Evolutionary conservation across 768 basidiomycete genomes (phyloP).

Genomic region (Suillus hirtellus): DNA sequence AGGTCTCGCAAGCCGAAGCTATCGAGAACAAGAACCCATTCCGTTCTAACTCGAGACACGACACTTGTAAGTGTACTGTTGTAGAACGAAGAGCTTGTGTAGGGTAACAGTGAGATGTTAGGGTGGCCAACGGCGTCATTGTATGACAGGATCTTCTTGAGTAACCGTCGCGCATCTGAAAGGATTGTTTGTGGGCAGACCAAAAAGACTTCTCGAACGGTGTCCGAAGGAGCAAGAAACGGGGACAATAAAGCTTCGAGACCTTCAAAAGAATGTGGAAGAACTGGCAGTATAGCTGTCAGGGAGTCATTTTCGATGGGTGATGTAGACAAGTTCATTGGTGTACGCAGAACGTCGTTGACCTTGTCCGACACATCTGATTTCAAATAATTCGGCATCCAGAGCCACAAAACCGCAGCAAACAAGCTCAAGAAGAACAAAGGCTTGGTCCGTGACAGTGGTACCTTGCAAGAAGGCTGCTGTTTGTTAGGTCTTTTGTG

Average conservation of each 20-base stretch:
- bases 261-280: constrained; percentile 31
- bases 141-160: constrained; percentile 35
- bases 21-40: constrained; percentile 56
- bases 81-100: constrained; percentile 23
- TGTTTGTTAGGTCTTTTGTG: neutral
- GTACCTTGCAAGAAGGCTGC: neutral
- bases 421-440: neutral
- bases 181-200: constrained; percentile 43
- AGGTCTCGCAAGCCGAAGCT: constrained; percentile 42
- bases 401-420: neutral
- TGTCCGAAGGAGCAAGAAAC: constrained; percentile 37
- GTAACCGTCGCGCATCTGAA: constrained; percentile 33
- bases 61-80: constrained; percentile 35
- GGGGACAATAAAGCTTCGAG: constrained; percentile 39
- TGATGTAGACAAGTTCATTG: constrained; percentile 9
- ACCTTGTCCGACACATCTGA: neutral
- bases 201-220: constrained; percentile 48
- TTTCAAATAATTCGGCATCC: neutral
- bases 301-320: constrained; percentile 35
- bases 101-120: constrained; percentile 43
- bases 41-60: constrained; percentile 41
- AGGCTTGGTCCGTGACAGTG: neutral
- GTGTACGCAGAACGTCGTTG: neutral
- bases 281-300: constrained; percentile 52
- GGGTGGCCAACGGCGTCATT: constrained; percentile 35